Conservation (phyloP, 2,329 filamentous ascomycete species). For the Fusarium nodosum region DNA sequence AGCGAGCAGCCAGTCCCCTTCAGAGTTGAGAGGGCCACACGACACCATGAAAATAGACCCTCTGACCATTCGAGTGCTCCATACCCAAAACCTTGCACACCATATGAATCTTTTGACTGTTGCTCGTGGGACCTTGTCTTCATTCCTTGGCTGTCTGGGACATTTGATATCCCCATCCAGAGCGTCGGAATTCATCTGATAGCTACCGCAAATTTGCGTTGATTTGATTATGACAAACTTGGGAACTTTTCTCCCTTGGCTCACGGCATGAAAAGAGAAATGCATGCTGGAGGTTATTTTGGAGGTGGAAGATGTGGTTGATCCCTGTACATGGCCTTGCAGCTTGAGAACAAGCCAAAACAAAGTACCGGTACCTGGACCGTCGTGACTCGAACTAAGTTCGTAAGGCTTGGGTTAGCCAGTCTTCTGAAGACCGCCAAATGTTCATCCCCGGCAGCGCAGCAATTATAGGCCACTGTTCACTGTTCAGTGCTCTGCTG, state of each 20-base stretch:
- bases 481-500: constrained; percentile 10
- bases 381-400: constrained; percentile 34
- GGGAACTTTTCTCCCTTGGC: constrained; percentile 31
- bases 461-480: constrained; percentile 3
- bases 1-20: constrained; percentile 40
- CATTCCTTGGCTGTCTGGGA: constrained; percentile 42
- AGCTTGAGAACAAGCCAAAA: neutral
- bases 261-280: constrained; percentile 7
- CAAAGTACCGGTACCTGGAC: constrained; percentile 18
- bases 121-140: constrained; percentile 26
- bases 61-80: constrained; percentile 39
- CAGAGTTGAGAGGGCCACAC: constrained; percentile 40
- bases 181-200: constrained; percentile 39
- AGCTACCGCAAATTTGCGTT: constrained; percentile 9
- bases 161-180: constrained; percentile 16
- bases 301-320: neutral
- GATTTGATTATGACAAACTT: constrained; percentile 15
- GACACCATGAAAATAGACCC: constrained; percentile 35
- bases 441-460: constrained; percentile 11
- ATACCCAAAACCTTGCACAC: constrained; percentile 38
- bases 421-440: constrained; percentile 11
- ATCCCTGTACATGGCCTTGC: constrained; percentile 15
- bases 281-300: constrained; percentile 30
- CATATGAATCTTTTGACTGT: constrained; percentile 26
- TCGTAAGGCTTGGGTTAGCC: constrained; percentile 36